Evolutionary conservation across 2,329 filamentous ascomycete genomes (phyloP).

Genomic region (Esteya vermicola): DNA sequence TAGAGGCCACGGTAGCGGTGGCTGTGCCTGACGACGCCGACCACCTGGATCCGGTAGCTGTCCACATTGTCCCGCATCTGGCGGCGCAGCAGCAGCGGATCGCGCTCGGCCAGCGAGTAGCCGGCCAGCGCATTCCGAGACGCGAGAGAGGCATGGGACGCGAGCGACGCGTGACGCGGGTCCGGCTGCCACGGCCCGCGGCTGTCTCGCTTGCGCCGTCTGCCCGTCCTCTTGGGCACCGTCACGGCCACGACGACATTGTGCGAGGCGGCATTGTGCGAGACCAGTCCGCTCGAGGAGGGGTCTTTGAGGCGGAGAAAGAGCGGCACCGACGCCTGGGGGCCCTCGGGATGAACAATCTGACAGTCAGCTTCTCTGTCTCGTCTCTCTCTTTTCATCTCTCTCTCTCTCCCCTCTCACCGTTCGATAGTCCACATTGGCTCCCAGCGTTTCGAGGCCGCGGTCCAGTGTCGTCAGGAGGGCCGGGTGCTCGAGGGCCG

Average conservation of each 20-base stretch:
- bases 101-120: slow-evolving; percentile 21
- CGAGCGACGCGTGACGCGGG: too few species aligned
- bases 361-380: slow-evolving; percentile 12
- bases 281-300: slow-evolving; percentile 63
- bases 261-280: slow-evolving; percentile 60
- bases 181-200: slow-evolving; percentile 48
- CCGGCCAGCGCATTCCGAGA: slow-evolving; percentile 4
- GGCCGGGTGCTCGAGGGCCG: slow-evolving; percentile 29
- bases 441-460: slow-evolving; percentile 25
- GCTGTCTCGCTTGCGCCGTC: slow-evolving; percentile 71
- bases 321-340: slow-evolving; percentile 44
- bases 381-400: background rate
- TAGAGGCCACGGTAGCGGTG: slow-evolving; percentile 77
- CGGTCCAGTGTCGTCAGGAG: slow-evolving; percentile 25
- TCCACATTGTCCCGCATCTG: slow-evolving; percentile 57
- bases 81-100: slow-evolving; percentile 40
- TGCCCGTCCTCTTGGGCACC: slow-evolving; percentile 73
- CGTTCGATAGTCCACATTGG: slow-evolving; percentile 21
- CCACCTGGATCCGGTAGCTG: slow-evolving; percentile 51
- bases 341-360: slow-evolving; percentile 29
- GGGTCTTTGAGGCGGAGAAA: slow-evolving; percentile 69
- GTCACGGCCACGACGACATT: slow-evolving; percentile 80
- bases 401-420: too few species aligned
- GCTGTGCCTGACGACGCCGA: slow-evolving; percentile 62
- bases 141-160: too few species aligned